These are phyloP conservation scores for Nigrograna mackinnonii DNA, from an alignment of 2,329 filamentous ascomycete species.

Conservation along the genomic window DNA sequence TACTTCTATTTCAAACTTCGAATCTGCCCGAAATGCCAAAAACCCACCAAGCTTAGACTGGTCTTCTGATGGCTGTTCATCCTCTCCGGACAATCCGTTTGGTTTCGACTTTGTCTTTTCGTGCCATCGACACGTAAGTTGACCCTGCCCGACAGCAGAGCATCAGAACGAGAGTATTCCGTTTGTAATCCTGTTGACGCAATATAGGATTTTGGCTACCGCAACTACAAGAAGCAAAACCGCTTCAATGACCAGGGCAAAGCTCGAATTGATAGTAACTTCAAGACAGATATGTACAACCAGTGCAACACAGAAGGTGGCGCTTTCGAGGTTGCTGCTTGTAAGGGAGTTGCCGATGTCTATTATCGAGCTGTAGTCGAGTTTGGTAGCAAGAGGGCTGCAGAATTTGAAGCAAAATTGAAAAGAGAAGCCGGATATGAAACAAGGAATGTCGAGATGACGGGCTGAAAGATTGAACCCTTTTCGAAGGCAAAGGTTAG, in stretches of 20 bases:
- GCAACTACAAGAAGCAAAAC: slow-evolving; percentile 55
- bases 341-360: slow-evolving; percentile 30
- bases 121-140: slow-evolving; percentile 49
- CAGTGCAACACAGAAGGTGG: slow-evolving; percentile 27
- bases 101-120: slow-evolving; percentile 35
- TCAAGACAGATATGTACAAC: slow-evolving; percentile 44
- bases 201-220: slow-evolving; percentile 56
- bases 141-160: no score
- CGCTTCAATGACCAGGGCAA: slow-evolving; percentile 49
- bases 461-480: no score
- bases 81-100: slow-evolving; percentile 30
- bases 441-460: no score
- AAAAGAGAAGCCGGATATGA: no score
- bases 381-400: slow-evolving; percentile 20
- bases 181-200: no score
- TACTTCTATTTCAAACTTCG: slow-evolving; percentile 48
- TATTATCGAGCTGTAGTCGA: slow-evolving; percentile 38
- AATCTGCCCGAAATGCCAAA: slow-evolving; percentile 41
- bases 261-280: slow-evolving; percentile 54
- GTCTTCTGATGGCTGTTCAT: slow-evolving; percentile 40
- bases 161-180: no score
- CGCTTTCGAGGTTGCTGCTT: slow-evolving; percentile 3
- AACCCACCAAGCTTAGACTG: slow-evolving; percentile 45
- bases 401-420: slow-evolving; percentile 3
- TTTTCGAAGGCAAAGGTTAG: no score